These are phyloP conservation scores for Chaetomium sp. DNA, from an alignment of 2,329 filamentous ascomycete species.

Conservation along the genomic window DNA sequence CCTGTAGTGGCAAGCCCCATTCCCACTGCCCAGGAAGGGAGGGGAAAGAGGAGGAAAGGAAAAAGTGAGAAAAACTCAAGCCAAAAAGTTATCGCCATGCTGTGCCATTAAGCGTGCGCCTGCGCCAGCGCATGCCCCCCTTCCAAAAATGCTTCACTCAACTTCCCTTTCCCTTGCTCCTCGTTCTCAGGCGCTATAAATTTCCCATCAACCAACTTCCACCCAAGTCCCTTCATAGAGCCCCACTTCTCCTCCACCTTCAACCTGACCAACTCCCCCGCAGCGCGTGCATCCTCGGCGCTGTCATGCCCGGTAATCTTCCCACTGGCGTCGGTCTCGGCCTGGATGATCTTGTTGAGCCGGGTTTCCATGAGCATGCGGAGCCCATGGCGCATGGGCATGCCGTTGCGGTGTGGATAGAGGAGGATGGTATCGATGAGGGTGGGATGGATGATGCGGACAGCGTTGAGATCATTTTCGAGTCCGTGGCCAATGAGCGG, in stretches of 20 bases:
- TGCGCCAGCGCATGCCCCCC: background rate
- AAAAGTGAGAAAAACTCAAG: no score
- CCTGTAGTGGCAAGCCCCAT: no score
- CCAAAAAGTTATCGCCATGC: no score
- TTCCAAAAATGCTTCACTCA: constrained; percentile 37
- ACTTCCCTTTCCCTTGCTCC: constrained; percentile 20
- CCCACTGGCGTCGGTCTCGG: constrained; percentile 42
- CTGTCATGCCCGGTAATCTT: constrained; percentile 69
- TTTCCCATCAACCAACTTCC: constrained; percentile 48
- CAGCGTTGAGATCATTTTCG: constrained; percentile 88
- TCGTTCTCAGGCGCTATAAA: constrained; percentile 34
- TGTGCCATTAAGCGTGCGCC: background rate
- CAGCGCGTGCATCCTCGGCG: constrained; percentile 81
- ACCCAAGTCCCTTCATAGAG: constrained; percentile 58
- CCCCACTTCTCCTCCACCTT: constrained; percentile 67
- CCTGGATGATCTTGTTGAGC: constrained; percentile 73
- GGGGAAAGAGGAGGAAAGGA: no score
- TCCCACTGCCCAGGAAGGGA: no score
- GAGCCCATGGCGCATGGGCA: constrained; percentile 74
- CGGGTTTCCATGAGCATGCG: constrained; percentile 64
- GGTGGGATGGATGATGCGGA: constrained; percentile 76
- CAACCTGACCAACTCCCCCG: constrained; percentile 74
- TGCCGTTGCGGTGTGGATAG: constrained; percentile 68
- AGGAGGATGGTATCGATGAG: constrained; percentile 82
- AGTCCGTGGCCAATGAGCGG: constrained; percentile 88